Base-by-base conservation (phyloP, 352 stramenopile genomes). In the Phytopythium oedochilum region DNA sequence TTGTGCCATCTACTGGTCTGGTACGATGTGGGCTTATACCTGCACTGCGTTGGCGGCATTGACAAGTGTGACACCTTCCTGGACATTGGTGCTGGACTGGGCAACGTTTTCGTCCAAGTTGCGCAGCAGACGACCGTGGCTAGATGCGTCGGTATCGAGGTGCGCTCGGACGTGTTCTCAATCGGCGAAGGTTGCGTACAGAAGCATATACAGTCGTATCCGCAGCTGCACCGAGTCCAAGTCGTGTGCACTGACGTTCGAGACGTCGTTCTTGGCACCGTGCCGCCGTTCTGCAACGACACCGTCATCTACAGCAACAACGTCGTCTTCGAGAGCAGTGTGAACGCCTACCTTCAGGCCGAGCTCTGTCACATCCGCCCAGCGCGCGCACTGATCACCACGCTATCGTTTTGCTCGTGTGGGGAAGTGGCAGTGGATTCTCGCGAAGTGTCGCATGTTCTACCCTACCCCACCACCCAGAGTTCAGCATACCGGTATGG, bases 301-400 rank as follows among this genome's bases (percentile, higher is more conserved):
- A 56, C 55, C 10, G n/a, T 61, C 34, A 23, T 61, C 8, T 61
- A 55, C 10, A 31, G 32, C 10, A 61, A 52, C 31, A 39, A 45
- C 20, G 53, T 56, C 35, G 38, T 61, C 3, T 61, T 61, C 22
- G 46, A 61, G 31, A 40, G 46, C 18, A 15, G 11, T 20, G 55
- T 36, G 5, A 61, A 56, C 14, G 28, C 54, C 5, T 18, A 42
- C 32, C 32, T 60, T 9, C 22, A 23, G 17, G 35, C 29, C 12
- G 55, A 55, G n/a, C 38, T 55, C 4, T 55, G 55, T 10, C 17
- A 14, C 25, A 51, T 61, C 26, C 29, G 18, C 17, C 48, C 34
- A 18, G 29, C 55, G 26, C 46, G 55, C 9, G 5, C 42, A 18
- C 11, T 61, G 32, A 28, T 36, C 35, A 18, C 51, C 25, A 40